Evolutionary conservation across 805 yeast genomes (phyloP).

Genomic region (Pichia kluyveri): DNA sequence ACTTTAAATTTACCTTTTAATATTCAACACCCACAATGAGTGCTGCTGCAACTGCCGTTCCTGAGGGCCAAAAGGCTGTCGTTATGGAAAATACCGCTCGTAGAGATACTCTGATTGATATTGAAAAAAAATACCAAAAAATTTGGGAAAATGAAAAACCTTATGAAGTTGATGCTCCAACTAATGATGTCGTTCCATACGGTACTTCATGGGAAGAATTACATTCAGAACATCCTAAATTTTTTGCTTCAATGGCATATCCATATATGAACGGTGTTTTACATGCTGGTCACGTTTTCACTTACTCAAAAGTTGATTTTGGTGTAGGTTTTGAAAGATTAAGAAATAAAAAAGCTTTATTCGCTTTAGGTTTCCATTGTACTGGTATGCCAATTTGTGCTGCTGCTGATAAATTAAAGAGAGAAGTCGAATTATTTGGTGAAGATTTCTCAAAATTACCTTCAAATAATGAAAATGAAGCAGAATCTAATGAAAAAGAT

Average conservation of each 20-base stretch:
- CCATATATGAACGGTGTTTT: slow-evolving; percentile 99
- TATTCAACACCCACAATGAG: background rate
- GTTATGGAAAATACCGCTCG: slow-evolving; percentile 63
- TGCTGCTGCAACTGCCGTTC: background rate
- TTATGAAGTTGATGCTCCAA: slow-evolving; percentile 86
- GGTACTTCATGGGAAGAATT: slow-evolving; percentile 57
- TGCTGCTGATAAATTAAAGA: slow-evolving; percentile 86
- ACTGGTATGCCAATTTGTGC: slow-evolving; percentile 98
- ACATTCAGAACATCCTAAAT: slow-evolving; percentile 75
- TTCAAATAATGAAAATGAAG: slow-evolving; percentile 44
- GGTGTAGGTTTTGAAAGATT: slow-evolving; percentile 90
- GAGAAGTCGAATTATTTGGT: slow-evolving; percentile 92
- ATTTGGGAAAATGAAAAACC: slow-evolving; percentile 80
- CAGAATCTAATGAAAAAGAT: slow-evolving; percentile 20
- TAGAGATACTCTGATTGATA: slow-evolving; percentile 85
- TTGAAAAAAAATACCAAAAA: slow-evolving; percentile 82
- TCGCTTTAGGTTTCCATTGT: slow-evolving; percentile 98
- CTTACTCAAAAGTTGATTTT: slow-evolving; percentile 88
- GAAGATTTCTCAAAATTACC: slow-evolving; percentile 64
- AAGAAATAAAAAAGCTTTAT: slow-evolving; percentile 85
- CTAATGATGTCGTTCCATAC: slow-evolving; percentile 51
- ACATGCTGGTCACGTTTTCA: slow-evolving; percentile 96
- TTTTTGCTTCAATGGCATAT: slow-evolving; percentile 90
- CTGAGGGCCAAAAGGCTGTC: slow-evolving; percentile 25
- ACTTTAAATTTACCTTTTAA: background rate